These are phyloP conservation scores for Candida coquimbonensis DNA, from an alignment of 805 yeast genomes.

Conservation along the genomic window DNA sequence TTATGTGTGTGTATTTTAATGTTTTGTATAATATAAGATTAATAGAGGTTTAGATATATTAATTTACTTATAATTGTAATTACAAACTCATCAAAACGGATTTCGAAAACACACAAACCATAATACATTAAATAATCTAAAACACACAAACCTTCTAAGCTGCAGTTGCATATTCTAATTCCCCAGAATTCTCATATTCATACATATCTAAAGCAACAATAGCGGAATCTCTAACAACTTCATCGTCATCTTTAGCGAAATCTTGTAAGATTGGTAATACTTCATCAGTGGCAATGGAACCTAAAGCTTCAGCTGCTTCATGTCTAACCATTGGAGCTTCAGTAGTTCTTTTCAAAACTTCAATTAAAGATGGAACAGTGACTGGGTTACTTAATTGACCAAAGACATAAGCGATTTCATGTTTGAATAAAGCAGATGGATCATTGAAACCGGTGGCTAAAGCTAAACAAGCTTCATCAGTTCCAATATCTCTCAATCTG, in stretches of 20 bases:
- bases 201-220: slow-evolving; percentile 97
- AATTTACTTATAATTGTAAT: neutral
- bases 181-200: slow-evolving; percentile 83
- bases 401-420: slow-evolving; percentile 96
- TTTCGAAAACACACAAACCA: too few relatives aligned
- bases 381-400: slow-evolving; percentile 95
- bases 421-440: slow-evolving; percentile 89
- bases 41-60: neutral
- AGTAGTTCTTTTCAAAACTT: slow-evolving; percentile 64
- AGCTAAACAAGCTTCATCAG: slow-evolving; percentile 88
- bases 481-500: slow-evolving; percentile 89
- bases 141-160: slow-evolving; percentile 8
- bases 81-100: too few relatives aligned
- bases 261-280: slow-evolving; percentile 81
- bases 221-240: slow-evolving; percentile 94
- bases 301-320: slow-evolving; percentile 98
- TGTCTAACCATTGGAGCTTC: slow-evolving; percentile 99
- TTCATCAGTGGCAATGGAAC: slow-evolving; percentile 93
- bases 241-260: slow-evolving; percentile 73
- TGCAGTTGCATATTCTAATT: slow-evolving; percentile 59
- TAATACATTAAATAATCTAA: neutral
- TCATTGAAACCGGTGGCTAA: slow-evolving; percentile 86
- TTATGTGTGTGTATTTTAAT: neutral
- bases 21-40: slow-evolving; percentile 2
- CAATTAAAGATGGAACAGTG: slow-evolving; percentile 79